Base-by-base conservation (phyloP, 768 basidiomycete genomes). In the Tricholoma furcatifolium region DNA sequence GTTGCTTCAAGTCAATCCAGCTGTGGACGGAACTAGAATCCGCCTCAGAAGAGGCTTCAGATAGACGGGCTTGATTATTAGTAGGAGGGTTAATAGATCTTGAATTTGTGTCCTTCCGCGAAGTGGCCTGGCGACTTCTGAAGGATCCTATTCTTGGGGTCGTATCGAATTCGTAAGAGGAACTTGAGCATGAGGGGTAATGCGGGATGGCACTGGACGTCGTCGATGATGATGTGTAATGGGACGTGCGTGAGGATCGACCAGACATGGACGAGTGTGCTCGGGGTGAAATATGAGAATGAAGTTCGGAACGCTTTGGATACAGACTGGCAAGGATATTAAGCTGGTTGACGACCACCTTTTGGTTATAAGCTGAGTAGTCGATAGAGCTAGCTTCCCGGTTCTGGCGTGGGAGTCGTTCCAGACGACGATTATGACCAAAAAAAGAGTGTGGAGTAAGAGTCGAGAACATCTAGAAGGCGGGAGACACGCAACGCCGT, bases 381-480 rank as follows among this genome's bases (percentile, higher is more conserved):
- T 44, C 40, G 18, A 46, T 53, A 31, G 31, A 18, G 35, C 32
- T 50, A 14, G 34, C 43, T 15, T 50, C 23, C 18, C 24, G 27
- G 41, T 30, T 15, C 36, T 15, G 46, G 17, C 31, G 46, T 48
- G 15, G 18, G 1, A 40, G 56, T 50, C 51, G 50, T 52, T 56
- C 55, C 51, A 45, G 56, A 57, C 51, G 47, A 53, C 51, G 51
- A 23, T 44, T 53, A 4, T 52, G 39, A 27, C 9, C 31, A 42
- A 57, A 36, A 43, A 27, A 43, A 49, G 48, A 45, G 34, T 43
- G 23, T 21, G 48, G 10, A 43, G 43, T 50, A 39, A 50, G 30
- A 34, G 39, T 47, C 9, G 51, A 50, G 51, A 50, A 50, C 51
- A 53, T 53, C 7, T 4, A 27, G 27, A 27, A 27, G 24, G 42